Evolutionary conservation across 192 early-diverging fungal genomes (phyloP).

Genomic region (Podila horticola): DNA sequence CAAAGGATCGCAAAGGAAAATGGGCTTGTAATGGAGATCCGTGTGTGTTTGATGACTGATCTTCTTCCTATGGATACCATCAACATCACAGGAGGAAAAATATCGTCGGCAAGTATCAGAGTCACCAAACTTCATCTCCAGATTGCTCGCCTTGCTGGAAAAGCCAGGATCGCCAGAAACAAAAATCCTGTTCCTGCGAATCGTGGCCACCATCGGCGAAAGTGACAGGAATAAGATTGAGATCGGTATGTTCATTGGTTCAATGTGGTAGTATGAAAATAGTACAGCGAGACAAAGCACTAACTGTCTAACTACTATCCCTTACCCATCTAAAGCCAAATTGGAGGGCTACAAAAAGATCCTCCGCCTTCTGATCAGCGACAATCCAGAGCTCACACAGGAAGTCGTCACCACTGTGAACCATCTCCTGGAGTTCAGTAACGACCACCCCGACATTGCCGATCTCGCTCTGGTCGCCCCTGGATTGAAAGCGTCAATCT

Average conservation of each 20-base stretch:
- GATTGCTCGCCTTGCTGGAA: constrained; percentile 37
- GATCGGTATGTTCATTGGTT: constrained; percentile 26
- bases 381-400: constrained; percentile 38
- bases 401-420: constrained; percentile 52
- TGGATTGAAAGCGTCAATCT: constrained; percentile 15
- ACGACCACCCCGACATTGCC: constrained; percentile 28
- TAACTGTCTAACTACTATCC: background rate
- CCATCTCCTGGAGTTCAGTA: constrained; percentile 45
- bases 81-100: constrained; percentile 41
- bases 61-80: background rate
- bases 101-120: constrained; percentile 41
- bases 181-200: constrained; percentile 37
- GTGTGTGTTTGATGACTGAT: background rate
- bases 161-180: constrained; percentile 38
- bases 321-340: constrained; percentile 16
- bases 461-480: constrained; percentile 19
- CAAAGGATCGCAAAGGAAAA: too few relatives aligned
- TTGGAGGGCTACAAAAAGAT: constrained; percentile 54
- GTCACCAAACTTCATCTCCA: constrained; percentile 41
- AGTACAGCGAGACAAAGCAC: background rate
- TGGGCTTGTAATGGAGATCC: too few relatives aligned
- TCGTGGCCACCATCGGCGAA: constrained; percentile 49
- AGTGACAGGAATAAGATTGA: constrained; percentile 54
- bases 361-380: constrained; percentile 43
- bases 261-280: too few relatives aligned